Percentiles rank a stretch among this genome's conserved stretches.
Evolutionary conservation across 805 yeast species (phyloP).

Genomic region (Ogataea methylovora): DNA sequence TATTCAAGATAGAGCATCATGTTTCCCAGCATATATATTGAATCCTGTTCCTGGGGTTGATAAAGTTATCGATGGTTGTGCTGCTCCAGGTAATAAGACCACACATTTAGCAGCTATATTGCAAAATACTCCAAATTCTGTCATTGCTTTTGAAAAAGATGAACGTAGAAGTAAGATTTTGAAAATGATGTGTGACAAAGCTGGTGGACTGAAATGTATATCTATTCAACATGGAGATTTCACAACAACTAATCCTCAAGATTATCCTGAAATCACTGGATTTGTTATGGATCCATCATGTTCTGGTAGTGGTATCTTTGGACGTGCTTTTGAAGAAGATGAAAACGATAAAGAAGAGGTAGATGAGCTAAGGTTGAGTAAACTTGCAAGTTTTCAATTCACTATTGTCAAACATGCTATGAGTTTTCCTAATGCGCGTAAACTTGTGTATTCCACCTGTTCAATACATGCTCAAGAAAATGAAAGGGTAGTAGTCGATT

Average conservation of each 20-base stretch:
- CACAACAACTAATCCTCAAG: slow-evolving; percentile 49
- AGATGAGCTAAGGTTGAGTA: slow-evolving; percentile 52
- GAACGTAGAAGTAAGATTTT: slow-evolving; percentile 60
- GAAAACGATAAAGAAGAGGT: slow-evolving; percentile 35
- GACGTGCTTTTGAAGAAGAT: slow-evolving; percentile 64
- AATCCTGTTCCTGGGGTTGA: slow-evolving; percentile 49
- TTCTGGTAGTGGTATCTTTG: slow-evolving; percentile 96
- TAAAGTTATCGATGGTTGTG: slow-evolving; percentile 82
- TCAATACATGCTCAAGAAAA: slow-evolving; percentile 92
- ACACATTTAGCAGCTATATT: slow-evolving; percentile 79
- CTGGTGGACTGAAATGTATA: slow-evolving; percentile 51
- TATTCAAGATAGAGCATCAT: slow-evolving; percentile 94
- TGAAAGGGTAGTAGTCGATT: slow-evolving; percentile 81
- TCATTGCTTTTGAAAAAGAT: slow-evolving; percentile 87
- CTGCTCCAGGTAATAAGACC: slow-evolving; percentile 98
- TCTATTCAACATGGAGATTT: slow-evolving; percentile 48
- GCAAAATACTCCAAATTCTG: slow-evolving; percentile 30
- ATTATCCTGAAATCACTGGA: slow-evolving; percentile 63
- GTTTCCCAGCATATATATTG: slow-evolving; percentile 87
- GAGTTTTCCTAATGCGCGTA: slow-evolving; percentile 65
- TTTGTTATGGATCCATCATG: slow-evolving; percentile 94
- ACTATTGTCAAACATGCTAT: slow-evolving; percentile 86
- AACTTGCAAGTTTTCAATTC: slow-evolving; percentile 80
- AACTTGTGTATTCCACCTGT: slow-evolving; percentile 91
- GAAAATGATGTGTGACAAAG: slow-evolving; percentile 69